Evolutionary conservation across 2,329 filamentous ascomycete species (phyloP).

Genomic region (Penicillium sp.): DNA sequence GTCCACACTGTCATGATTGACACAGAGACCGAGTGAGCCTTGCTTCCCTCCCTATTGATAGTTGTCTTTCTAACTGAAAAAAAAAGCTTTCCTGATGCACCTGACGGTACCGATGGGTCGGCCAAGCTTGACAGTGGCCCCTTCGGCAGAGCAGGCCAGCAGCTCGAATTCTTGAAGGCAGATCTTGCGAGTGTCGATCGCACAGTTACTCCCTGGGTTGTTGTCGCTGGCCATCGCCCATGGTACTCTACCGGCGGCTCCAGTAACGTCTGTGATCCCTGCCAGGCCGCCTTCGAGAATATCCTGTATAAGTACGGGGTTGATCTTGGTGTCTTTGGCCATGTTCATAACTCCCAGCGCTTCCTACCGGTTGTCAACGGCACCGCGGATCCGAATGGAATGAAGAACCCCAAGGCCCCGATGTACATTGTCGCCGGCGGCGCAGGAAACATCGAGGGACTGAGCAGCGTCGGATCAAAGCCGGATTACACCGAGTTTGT

Average conservation of each 20-base stretch:
- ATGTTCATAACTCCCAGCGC: conserved; percentile 63
- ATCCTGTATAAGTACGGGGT: conserved; percentile 62
- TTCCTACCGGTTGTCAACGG: conserved; percentile 43
- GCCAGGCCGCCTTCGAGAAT: conserved; percentile 58
- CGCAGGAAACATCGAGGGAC: conserved; percentile 61
- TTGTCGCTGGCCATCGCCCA: conserved; percentile 52
- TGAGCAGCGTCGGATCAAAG: conserved; percentile 49
- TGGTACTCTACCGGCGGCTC: conserved; percentile 51
- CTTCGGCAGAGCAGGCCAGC: conserved; percentile 55
- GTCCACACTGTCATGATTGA: conserved; percentile 59
- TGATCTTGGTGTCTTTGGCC: conserved; percentile 61
- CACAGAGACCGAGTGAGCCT: conserved; percentile 56
- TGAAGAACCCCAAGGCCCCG: conserved; percentile 58
- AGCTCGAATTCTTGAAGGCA: conserved; percentile 59
- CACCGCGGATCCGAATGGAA: conserved; percentile 48
- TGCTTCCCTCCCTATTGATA: too few species aligned
- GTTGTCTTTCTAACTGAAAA: too few species aligned
- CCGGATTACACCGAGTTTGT: conserved; percentile 46
- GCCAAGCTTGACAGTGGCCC: conserved; percentile 53
- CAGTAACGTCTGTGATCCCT: conserved; percentile 47
- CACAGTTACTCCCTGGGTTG: conserved; percentile 58
- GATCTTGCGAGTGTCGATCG: conserved; percentile 63
- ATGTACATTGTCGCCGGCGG: conserved; percentile 63
- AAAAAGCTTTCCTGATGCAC: conserved; percentile 55
- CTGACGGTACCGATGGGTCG: conserved; percentile 49